Evolutionary conservation across 2,329 filamentous ascomycete species (phyloP).

Genomic region (Fusarium secorum): DNA sequence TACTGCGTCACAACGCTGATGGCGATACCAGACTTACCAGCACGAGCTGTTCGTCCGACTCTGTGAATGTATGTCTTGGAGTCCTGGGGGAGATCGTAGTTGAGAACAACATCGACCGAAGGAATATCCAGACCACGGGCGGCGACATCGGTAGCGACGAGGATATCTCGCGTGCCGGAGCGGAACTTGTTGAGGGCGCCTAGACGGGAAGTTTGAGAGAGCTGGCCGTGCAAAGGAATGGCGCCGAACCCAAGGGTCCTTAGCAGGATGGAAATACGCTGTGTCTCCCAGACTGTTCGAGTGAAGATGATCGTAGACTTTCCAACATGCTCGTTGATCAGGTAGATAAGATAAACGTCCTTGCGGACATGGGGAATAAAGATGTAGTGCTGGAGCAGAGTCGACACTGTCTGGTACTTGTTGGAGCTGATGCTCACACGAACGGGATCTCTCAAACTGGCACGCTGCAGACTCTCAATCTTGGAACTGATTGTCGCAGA

Average conservation of each 20-base stretch:
- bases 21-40: constrained; percentile 83
- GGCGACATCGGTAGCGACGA: constrained; percentile 94
- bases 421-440: constrained; percentile 81
- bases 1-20: constrained; percentile 87
- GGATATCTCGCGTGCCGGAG: constrained; percentile 78
- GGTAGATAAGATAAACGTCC: constrained; percentile 86
- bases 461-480: constrained; percentile 90
- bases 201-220: constrained; percentile 85
- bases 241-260: constrained; percentile 86
- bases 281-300: constrained; percentile 88
- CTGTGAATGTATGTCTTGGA: constrained; percentile 92
- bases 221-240: constrained; percentile 90
- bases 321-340: constrained; percentile 87
- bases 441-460: constrained; percentile 84
- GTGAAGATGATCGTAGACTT: constrained; percentile 90
- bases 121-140: constrained; percentile 93
- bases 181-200: constrained; percentile 93
- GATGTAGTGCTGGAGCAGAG: constrained; percentile 83
- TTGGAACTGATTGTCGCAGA: constrained; percentile 94
- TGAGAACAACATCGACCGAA: constrained; percentile 86
- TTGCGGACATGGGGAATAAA: constrained; percentile 89
- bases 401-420: constrained; percentile 92
- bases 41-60: constrained; percentile 86
- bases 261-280: constrained; percentile 83
- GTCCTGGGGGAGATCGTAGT: constrained; percentile 84